Percentiles rank a stretch among this genome's conserved stretches.
phyloP scores from a whole-genome alignment of 2,329 filamentous ascomycete species.

The Aphanoascus verrucosus region DNA sequence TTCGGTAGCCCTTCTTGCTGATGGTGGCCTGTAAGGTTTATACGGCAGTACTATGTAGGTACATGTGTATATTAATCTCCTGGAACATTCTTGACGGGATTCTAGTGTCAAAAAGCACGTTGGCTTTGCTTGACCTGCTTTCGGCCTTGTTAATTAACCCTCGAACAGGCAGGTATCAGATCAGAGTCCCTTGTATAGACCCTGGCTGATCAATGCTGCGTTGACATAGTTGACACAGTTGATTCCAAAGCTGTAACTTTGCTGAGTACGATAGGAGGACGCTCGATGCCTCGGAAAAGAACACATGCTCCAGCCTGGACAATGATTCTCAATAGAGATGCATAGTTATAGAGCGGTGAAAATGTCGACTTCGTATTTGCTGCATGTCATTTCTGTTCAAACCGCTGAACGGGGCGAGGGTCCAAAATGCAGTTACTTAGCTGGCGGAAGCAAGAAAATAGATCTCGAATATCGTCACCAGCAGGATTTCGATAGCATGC shows the following conservation, averaged over 20 bases:
- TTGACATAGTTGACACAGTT: neutral
- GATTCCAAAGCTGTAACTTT: neutral
- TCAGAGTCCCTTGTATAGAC: neutral
- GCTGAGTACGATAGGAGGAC: neutral
- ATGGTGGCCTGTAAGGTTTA: neutral
- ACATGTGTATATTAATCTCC: neutral
- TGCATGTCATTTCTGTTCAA: too few species aligned
- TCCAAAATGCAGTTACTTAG: neutral
- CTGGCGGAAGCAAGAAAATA: neutral
- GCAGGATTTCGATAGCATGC: conserved; percentile 8
- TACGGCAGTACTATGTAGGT: neutral
- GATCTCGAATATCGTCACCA: neutral
- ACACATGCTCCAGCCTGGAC: too few species aligned
- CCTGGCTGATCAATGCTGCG: neutral
- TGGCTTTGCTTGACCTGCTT: neutral
- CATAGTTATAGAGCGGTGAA: too few species aligned
- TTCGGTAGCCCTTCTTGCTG: neutral
- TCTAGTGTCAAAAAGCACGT: neutral
- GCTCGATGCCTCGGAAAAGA: neutral
- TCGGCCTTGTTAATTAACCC: neutral
- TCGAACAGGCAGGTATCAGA: conserved; percentile 7
- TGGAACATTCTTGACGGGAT: conserved; percentile 3
- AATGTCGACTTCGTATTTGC: too few species aligned
- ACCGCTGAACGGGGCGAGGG: neutral
- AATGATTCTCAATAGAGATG: too few species aligned